Base-by-base conservation (phyloP, 208 protist species). In the Herpetomonas samuelpessoai region DNA sequence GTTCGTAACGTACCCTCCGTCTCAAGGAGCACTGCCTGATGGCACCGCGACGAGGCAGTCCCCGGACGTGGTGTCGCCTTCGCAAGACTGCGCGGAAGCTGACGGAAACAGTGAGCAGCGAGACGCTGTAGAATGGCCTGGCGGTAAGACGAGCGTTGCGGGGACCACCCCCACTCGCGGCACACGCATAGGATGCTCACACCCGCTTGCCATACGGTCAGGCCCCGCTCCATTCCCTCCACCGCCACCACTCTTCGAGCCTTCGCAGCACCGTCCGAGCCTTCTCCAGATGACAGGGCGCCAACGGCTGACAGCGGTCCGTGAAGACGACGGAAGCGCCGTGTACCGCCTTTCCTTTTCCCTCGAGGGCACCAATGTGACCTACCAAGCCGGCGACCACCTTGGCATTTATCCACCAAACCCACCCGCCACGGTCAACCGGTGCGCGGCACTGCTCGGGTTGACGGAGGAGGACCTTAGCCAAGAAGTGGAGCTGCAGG, bases 341-440 rank as follows among this genome's bases (percentile, higher is more conserved):
- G 80, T 95, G 29, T 62, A 64, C 50, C 74, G 74, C 21, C 52
- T 81, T 26, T 67, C 70, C 47, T 69, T 85, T 35, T 53, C 61
- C 31, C 63, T 56, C 12, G 57, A 60, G 2, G 59, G 55, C 48
- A 68, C 74, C 27, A 65, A n/a, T 81, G 91, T 76, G 71, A 94
- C 48, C n/a, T 92, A 88, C 57, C 77, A 97, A 50, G 91, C 93
- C 0, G 96, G 96, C 21, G 96, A 98, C 65, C 95, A 98, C 68
- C 49, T 98, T 1, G 92, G 81, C 31, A 82, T 98, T 28, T 96
- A 83, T 54, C 79, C 96, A 14, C 44, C 56, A 14, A 98, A 98
- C 68, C 58, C 88, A 7, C 71, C 75, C 0, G 64, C 68, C 16
- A 62, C 93, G 10, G 91, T 98, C 2, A 46, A 90, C 7, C 83